Base-by-base conservation (phyloP, 495 filamentous ascomycete genomes). In the Coniosporium apollinis region DNA sequence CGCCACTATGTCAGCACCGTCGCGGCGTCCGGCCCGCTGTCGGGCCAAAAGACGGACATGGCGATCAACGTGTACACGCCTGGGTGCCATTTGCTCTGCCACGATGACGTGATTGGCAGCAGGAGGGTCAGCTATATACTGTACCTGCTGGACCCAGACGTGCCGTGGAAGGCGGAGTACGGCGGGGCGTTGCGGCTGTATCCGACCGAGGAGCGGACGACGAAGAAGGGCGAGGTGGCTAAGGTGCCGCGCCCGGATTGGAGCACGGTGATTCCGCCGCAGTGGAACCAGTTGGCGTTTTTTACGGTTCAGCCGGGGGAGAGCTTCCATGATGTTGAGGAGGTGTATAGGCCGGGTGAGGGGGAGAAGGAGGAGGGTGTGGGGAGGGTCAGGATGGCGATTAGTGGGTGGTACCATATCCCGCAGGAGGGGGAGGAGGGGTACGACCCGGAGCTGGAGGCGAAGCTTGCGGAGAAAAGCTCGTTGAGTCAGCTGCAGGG, bases 391-490 rank as follows among this genome's bases (percentile, higher is more conserved):
- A 72, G 89, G 37, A 94, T 96, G 84, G 89, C 89, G 18, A 96
- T 99, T 44, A 91, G 82, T 42, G 89, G 89, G n/a, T 99, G 89
- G 89, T 99, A 84, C 58, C 89, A 99, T 52, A 94, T 99, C 35
- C 91, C 89, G 0, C 89, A 99, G 51, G 62, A 79, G 43, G 89
- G 89, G 22, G 89, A 99, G 50, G 82, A 87, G n/a, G 91, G 89
- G 7, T 96, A 77, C 44, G 74, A 85, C 36, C 65, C 76, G 42
- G 91, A 87, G 1, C 61, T 84, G n/a, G 89, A 96, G 54, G 81
- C 83, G 57, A 75, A 76, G 49, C 66, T 89, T 15, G 82, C 81
- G 8, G 76, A 81, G 46, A 83, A 82, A 48, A 94, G 85, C 58
- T 82, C 82, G 42, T 67, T 96, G 28, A 73, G 76, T 50, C 89